Evolutionary conservation across 768 basidiomycete genomes (phyloP), one percentile per base, ranked within the genome.

Genomic region (Rhodotorula babjevae): DNA sequence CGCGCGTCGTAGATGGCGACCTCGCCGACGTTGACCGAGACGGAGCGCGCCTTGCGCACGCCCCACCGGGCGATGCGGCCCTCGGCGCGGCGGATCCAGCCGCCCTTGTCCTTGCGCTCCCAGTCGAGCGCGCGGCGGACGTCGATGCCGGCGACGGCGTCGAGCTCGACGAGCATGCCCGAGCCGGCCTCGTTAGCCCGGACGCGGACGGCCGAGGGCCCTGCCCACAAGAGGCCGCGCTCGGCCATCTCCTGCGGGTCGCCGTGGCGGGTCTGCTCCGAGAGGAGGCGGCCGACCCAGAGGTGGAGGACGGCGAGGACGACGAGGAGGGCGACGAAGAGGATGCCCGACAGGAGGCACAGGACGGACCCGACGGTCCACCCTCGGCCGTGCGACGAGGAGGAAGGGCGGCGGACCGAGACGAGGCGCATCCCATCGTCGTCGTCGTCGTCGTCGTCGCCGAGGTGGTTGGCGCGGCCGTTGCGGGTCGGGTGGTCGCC

Each of bases 251-350:
- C 64, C n/a, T 75, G 64, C 27, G 49, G 5, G 11, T 56, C 46
- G n/a, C 67, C 70, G 31, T 69, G 53, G 42, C 49, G 61, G 42
- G 59, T 61, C 19, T 75, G 69, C 42, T 75, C 74, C 33, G 62
- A 60, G 9, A 75, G 36, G 57, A 75, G 63, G 61, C 69, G 74
- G 36, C 74, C 74, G 61, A 75, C 27, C 74, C 74, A 75, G 19
- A 75, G 56, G 55, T 75, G 74, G 7, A 72, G 23, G 21, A 44
- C 33, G 3, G 69, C 73, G 29, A 64, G 31, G 10, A 55, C 49
- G 33, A 73, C 23, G 69, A 74, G 69, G 42, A 67, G 50, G 31
- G 58, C 47, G 59, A 57, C 10, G 33, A 74, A 68, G 62, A 68
- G 25, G 53, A 61, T 31, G 27, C 58, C 58, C 63, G 68, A 57